Evolutionary conservation across 495 filamentous ascomycete species (phyloP), one percentile per base, ranked within the genome.

Genomic region (Penicillium riverlandense): DNA sequence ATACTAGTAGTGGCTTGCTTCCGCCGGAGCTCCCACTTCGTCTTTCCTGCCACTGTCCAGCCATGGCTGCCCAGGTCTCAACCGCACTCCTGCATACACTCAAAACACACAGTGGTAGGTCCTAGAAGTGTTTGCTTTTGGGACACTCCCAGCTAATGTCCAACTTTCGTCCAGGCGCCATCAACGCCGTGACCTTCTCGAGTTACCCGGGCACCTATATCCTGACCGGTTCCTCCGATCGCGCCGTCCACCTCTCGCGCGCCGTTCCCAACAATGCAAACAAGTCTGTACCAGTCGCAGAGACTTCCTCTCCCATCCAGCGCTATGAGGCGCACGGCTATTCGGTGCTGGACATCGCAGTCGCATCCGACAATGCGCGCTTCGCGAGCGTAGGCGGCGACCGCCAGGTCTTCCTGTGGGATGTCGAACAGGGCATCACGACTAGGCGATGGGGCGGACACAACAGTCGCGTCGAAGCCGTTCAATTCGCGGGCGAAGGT

Each of bases 281-380:
- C 45, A 52, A 38, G 49, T 58, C 62, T 35, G 45, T 64, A 13
- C 46, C 54, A 13, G 53, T 62, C 15, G 37, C 57, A 38, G 58
- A 71, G 43, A 67, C 69, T 15, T 73, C 58, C 8, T 54, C 63
- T 12, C 82, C 87, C 0, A 84, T 97, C 65, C 88, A 95, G 61
- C 83, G 80, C 37, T 97, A 94, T 71, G 67, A 84, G 43, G 85
- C 86, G 2, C 92, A 98, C 71, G 88, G 86, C 51, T 90, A 97
- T 75, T 83, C 84, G 36, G 84, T 98, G 35, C 84, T 96, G 47
- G 83, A 85, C 46, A 68, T 98, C 35, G 72, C 76, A 48, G 82
- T 95, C 39, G 66, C 79, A n/a, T 48, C 60, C 37, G 80, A 85
- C 66, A 98, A 98, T 73, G 74, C 84, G 38, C 76, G 77, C 29